These are phyloP conservation scores for Pogostemon cablin DNA, from an alignment of 257 asterid genomes.

Conservation along the genomic window DNA sequence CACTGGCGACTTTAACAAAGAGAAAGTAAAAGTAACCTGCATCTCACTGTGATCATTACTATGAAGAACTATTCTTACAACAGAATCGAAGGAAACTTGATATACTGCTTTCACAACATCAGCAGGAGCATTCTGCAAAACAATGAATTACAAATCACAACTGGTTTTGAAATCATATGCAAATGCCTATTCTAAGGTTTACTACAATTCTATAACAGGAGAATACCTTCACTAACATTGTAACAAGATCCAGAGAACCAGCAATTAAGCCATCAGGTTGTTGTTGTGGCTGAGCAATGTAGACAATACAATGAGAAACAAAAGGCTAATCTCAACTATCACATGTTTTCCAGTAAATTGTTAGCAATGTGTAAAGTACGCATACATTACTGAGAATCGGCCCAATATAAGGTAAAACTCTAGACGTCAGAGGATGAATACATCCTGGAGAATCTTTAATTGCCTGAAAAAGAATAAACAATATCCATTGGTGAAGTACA, in stretches of 20 bases:
- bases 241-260: slow-evolving; percentile 86
- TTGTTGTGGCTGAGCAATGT: slow-evolving; percentile 80
- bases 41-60: slow-evolving; percentile 88
- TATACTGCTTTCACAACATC: slow-evolving; percentile 76
- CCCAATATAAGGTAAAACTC: slow-evolving; percentile 76
- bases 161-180: slow-evolving; percentile 27
- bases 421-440: slow-evolving; percentile 81
- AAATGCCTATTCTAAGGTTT: slow-evolving; percentile 21
- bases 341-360: slow-evolving; percentile 10
- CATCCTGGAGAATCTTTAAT: slow-evolving; percentile 94
- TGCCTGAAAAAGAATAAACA: slow-evolving; percentile 55
- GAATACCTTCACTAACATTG: slow-evolving; percentile 82
- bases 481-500: slow-evolving; percentile 13
- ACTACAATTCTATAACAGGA: slow-evolving; percentile 21
- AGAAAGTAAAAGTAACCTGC: slow-evolving; percentile 62
- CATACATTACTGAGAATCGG: slow-evolving; percentile 86
- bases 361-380: slow-evolving; percentile 29
- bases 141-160: slow-evolving; percentile 28
- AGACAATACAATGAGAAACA: slow-evolving; percentile 34
- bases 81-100: slow-evolving; percentile 77
- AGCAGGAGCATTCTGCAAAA: slow-evolving; percentile 74
- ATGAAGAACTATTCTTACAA: slow-evolving; percentile 72
- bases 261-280: slow-evolving; percentile 93
- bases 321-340: slow-evolving; percentile 24
- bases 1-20: slow-evolving; percentile 21